A percentile compares a stretch with the other conserved stretches of the same genome.
Conservation (phyloP, 768 basidiomycete species). For the Steccherinum ochraceum region DNA sequence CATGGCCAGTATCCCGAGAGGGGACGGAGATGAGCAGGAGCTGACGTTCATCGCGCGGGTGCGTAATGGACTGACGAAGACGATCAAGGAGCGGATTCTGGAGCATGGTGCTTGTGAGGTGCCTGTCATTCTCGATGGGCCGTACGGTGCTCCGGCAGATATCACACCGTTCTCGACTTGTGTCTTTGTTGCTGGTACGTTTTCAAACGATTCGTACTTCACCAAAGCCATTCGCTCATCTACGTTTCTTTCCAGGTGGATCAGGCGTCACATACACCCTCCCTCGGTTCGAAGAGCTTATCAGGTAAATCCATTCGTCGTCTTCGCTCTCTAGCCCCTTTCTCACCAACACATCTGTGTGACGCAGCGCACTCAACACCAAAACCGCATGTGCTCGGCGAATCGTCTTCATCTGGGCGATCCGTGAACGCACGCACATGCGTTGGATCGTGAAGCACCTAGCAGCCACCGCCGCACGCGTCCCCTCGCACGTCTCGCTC, state of each 20-base stretch:
- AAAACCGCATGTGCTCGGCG: conserved; percentile 17
- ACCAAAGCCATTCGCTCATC: background rate
- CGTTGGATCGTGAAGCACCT: conserved; percentile 16
- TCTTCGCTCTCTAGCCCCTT: too few species aligned
- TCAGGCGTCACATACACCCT: conserved; percentile 28
- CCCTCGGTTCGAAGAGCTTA: conserved; percentile 26
- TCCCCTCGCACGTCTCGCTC: conserved; percentile 13
- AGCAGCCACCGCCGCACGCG: conserved; percentile 8
- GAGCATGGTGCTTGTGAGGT: conserved; percentile 20
- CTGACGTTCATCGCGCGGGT: conserved; percentile 50
- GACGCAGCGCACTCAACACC: too few species aligned
- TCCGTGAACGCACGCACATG: conserved; percentile 20
- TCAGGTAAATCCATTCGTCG: conserved; percentile 25
- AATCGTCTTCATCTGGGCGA: conserved; percentile 25
- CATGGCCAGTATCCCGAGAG: conserved; percentile 36
- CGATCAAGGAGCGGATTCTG: conserved; percentile 15
- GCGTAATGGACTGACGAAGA: conserved; percentile 43
- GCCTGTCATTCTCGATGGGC: conserved; percentile 31
- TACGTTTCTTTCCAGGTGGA: conserved; percentile 19
- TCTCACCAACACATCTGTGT: too few species aligned
- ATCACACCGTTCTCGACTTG: conserved; percentile 28
- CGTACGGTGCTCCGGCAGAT: conserved; percentile 31
- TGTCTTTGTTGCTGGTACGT: conserved; percentile 31
- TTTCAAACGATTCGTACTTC: too few species aligned
- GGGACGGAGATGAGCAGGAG: conserved; percentile 22